A percentile compares a stretch with the other conserved stretches of the same genome.
phyloP scores from a whole-genome alignment of 2,329 filamentous ascomycete species.

The Colletotrichum tropicicola region DNA sequence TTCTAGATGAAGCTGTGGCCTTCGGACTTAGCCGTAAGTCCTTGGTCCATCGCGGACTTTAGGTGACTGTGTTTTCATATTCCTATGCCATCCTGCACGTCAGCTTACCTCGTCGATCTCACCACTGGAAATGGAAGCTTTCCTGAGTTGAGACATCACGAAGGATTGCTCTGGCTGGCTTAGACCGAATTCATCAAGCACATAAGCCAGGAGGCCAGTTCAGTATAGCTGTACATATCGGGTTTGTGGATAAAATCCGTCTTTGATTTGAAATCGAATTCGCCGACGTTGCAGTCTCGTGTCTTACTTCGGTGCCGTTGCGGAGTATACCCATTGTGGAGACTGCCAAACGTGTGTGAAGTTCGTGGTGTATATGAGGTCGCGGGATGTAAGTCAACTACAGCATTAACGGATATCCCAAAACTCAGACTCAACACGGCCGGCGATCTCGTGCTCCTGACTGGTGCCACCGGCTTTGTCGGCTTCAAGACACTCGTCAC shows the following conservation, averaged over 20 bases:
- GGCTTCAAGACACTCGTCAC: slow-evolving; percentile 38
- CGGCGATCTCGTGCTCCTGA: slow-evolving; percentile 31
- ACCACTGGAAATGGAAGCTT: background rate
- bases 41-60: background rate
- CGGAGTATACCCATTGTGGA: background rate
- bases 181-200: too few relatives aligned
- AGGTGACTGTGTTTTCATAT: too few relatives aligned
- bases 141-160: background rate
- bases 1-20: too few relatives aligned
- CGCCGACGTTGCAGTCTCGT: background rate
- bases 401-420: too few relatives aligned
- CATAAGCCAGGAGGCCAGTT: too few relatives aligned
- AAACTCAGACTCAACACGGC: background rate
- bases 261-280: background rate
- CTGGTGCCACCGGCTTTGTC: slow-evolving; percentile 41
- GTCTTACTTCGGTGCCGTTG: background rate
- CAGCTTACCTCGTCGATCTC: background rate
- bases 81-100: background rate
- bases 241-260: background rate
- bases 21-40: background rate
- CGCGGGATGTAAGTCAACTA: too few relatives aligned
- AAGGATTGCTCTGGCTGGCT: too few relatives aligned
- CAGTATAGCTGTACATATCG: background rate
- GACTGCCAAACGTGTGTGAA: too few relatives aligned
- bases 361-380: too few relatives aligned